These are phyloP conservation scores for Quercus engelmannii DNA, from an alignment of 306 rosid genomes.

Conservation along the genomic window DNA sequence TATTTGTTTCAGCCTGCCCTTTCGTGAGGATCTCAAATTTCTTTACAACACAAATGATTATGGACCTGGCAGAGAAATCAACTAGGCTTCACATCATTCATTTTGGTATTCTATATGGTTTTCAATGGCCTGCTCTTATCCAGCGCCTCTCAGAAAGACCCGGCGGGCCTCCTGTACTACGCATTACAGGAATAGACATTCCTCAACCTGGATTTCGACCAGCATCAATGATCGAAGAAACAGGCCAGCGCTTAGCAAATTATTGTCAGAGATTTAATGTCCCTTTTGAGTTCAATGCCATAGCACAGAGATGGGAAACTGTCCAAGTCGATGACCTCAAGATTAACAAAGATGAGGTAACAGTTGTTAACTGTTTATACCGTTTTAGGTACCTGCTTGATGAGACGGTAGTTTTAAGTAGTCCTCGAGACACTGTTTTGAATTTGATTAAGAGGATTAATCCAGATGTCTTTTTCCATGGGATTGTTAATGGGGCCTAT, in stretches of 20 bases:
- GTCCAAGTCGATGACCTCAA: constrained; percentile 54
- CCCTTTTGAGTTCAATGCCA: constrained; percentile 64
- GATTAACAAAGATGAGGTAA: constrained; percentile 35
- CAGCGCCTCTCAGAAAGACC: constrained; percentile 40
- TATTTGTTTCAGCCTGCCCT: constrained; percentile 42
- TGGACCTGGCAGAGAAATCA: constrained; percentile 35
- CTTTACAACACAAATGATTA: constrained; percentile 37
- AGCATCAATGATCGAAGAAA: constrained; percentile 61
- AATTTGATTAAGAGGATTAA: constrained; percentile 62
- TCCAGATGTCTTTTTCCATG: constrained; percentile 55
- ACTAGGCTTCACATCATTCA: constrained; percentile 56
- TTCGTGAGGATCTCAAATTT: constrained; percentile 48
- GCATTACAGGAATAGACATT: constrained; percentile 68
- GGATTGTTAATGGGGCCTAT: constrained; percentile 52
- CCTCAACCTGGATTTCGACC: constrained; percentile 81
- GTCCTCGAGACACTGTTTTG: constrained; percentile 65
- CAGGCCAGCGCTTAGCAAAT: constrained; percentile 61
- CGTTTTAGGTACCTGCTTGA: constrained; percentile 61
- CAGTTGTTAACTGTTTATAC: constrained; percentile 47
- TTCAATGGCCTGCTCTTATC: constrained; percentile 74
- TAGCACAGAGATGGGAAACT: constrained; percentile 70
- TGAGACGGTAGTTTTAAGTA: constrained; percentile 58
- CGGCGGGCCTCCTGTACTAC: constrained; percentile 43
- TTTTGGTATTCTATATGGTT: constrained; percentile 72
- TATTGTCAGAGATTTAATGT: constrained; percentile 49